Conservation (phyloP, 2,329 filamentous ascomycete species). For the Aschersonia sp. region DNA sequence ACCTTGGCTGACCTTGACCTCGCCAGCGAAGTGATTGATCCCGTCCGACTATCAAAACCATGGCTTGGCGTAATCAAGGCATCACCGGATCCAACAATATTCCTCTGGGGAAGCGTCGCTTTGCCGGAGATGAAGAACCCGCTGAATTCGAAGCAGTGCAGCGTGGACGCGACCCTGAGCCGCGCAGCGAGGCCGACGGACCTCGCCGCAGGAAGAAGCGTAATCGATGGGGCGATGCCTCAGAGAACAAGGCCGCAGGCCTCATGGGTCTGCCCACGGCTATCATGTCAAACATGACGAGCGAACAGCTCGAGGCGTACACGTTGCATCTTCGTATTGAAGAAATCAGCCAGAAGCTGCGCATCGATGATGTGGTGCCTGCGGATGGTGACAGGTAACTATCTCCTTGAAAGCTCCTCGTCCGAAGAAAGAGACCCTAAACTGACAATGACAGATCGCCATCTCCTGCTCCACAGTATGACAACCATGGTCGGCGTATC, state of each 20-base stretch:
- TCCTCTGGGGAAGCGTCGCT: conserved; percentile 75
- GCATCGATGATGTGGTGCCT: conserved; percentile 97
- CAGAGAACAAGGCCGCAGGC: conserved; percentile 96
- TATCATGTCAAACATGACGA: conserved; percentile 95
- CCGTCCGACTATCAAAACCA: conserved; percentile 15
- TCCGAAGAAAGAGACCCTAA: not conserved
- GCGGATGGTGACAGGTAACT: conserved; percentile 87
- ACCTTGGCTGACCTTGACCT: too few species aligned
- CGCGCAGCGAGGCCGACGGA: conserved; percentile 57
- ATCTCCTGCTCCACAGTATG: conserved; percentile 91
- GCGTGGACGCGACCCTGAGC: conserved; percentile 84
- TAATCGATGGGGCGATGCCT: conserved; percentile 94
- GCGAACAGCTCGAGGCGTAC: conserved; percentile 94
- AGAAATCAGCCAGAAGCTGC: conserved; percentile 97
- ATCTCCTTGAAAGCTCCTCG: not conserved
- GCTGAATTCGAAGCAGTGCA: conserved; percentile 43
- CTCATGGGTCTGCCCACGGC: conserved; percentile 94
- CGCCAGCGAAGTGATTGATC: too few species aligned
- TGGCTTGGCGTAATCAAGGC: conserved; percentile 61
- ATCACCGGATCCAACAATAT: conserved; percentile 99
- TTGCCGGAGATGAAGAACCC: conserved; percentile 49
- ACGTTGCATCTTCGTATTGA: conserved; percentile 93
- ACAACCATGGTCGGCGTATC: conserved; percentile 98
- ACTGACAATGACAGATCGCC: conserved; percentile 52
- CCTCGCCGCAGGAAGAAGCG: conserved; percentile 90